Base-by-base conservation (phyloP, 257 asterid species). In the Primulina tabacum region DNA sequence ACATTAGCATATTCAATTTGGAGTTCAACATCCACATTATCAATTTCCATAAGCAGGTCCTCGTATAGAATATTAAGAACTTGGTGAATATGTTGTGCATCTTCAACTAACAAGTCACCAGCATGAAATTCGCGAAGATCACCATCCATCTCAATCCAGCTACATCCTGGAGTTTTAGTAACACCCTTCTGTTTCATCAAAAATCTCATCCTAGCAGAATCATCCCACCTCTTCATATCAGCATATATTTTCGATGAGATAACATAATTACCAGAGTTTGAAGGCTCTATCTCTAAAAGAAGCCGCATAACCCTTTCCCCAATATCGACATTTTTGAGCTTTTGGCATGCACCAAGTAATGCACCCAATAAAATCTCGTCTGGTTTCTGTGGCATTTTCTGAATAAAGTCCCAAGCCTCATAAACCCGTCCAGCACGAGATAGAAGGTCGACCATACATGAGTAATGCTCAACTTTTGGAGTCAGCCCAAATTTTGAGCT, bases 361-460 rank as follows among this genome's bases (percentile, higher is more conserved):
- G 95, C 76, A 70, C 96, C 97, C 64, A 90, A 77, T 64, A 87
- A 67, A 73, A 88, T 79, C 80, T 83, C 97, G 71, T 93, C 96
- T 2, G 95, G 95, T 57, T 86, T 89, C 64, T 74, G 86, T 67
- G 96, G 97, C 95, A 93, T 86, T 76, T 84, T 83, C 79, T 85
- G 90, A 64, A 90, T 86, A 61, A 90, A 86, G 72, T 88, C 94
- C 95, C 97, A 89, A 57, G 97, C 98, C 74, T 88, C 95, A 8
- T 84, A 73, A 28, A 93, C 87, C 62, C 64, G 79, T 60, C 98
- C 98, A 62, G 96, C 94, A 71, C 96, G 97, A 17, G 96, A 85
- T 24, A 88, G 78, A 76, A 93, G 95, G 81, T 93, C 97, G 43
- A 89, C 96, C 90, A 93, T 82, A 80, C 98, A 93, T 18, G 98